Base-by-base conservation (phyloP, 441 rosid genomes). In the Brassica balearica region DNA sequence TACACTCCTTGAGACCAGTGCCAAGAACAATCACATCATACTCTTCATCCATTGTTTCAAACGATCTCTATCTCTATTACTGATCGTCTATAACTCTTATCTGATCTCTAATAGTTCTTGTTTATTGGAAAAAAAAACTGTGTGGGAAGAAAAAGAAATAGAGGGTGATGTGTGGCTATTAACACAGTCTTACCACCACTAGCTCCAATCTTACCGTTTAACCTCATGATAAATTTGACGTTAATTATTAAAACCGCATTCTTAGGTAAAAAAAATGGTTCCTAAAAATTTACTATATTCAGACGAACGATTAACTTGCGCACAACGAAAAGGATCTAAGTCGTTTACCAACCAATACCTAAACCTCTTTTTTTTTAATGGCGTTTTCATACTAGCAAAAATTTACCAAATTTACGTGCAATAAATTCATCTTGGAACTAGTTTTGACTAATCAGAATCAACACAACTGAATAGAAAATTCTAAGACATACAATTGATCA, bases 11-110 rank as follows among this genome's bases (percentile, higher is more conserved):
- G 72, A 90, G 92, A 65, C 92, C 94, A 4, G 94, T 90, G 53
- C 94, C 94, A 43, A 90, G 90, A 65, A 90, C 94, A 58, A 90
- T 87, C 75, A 90, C 94, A 68, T 90, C 92, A 69, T 90, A 90
- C 79, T 87, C 88, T 86, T 90, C 92, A 84, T 88, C 92, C 94
- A 90, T 90, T 69, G 36, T 61, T 19, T 19, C 9, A 56, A 56
- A 19, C 78, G 62, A 79, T 68, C 62, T 61, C 51, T 32, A 74
- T 68, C 34, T 61, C 51, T 32, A 15, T 12, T 46, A 41, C 19
- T 2, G 79, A 69, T 51, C 41, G 71, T 63, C 65, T 56, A 19
- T 19, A 71, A 8, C 0, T 58, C 29, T 12, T 43, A 32, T 32
- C 15, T 15, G n/a, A 59, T 58, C 64, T 71, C 68, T 77, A 15